Base-by-base conservation (phyloP, 768 basidiomycete genomes). In the Mycena haematopus region DNA sequence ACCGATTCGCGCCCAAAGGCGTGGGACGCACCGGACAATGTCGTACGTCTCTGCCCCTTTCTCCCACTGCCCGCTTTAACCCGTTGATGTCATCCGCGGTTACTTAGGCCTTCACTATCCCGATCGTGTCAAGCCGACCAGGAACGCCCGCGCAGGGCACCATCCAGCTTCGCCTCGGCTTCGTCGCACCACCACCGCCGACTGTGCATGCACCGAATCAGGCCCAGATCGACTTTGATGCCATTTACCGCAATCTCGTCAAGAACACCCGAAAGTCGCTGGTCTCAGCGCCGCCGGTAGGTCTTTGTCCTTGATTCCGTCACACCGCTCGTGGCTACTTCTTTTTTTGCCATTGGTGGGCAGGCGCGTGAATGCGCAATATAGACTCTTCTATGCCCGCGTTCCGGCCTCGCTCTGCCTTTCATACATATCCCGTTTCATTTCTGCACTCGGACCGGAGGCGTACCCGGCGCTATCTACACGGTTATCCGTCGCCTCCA, bases 231-330 rank as follows among this genome's bases (percentile, higher is more conserved):
- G 76, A 84, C 50, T 88, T 84, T 57, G 81, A 81, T n/a, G 85
- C 83, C 42, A 78, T 91, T 27, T 91, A 87, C 71, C 70, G 71
- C 0, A 86, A 91, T 55, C 79, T 93, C 14, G 75, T 86, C 56
- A 89, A 85, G 70, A 81, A 84, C 35, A 84, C 88, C 0, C 79
- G 86, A 21, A 86, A 86, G 3, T 86, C 86, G 24, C 79, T 94
- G 4, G 86, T 90, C 14, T 90, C 90, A 42, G 88, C 88, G 1
- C 90, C 92, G 9, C 91, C 93, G 1, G 92, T 92, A 69, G 63
- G 89, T 81, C 1, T 42, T 35, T 67, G 52, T 29, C 8, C 59
- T 63, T 63, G 6, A 33, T 33, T 6, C 31, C 6, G 6, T 33
- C 31, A 11, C 31, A 11, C 31, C 11, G 31, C 11, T 11, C 31